A percentile compares a stretch with the other conserved stretches of the same genome.
Evolutionary conservation across 805 yeast species (phyloP).

Genomic region (Limtongozyma cylindracea): DNA sequence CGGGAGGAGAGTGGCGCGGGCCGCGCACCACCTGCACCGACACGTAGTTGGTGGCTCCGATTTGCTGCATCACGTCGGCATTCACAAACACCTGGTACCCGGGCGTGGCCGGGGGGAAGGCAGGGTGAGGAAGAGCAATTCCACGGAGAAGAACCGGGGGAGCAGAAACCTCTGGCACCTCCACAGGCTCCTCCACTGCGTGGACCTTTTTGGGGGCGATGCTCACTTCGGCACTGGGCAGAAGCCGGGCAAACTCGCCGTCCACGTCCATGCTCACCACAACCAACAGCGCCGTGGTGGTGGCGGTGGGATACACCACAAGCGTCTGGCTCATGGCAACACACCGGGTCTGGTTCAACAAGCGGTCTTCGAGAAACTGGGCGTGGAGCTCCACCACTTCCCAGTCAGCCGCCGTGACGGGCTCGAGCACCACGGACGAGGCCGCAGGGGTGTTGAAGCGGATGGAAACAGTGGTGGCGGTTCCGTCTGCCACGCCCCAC

Average conservation of each 20-base stretch:
- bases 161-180: too few species aligned
- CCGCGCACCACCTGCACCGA: too few species aligned
- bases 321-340: conserved; percentile 31
- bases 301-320: conserved; percentile 39
- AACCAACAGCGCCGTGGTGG: conserved; percentile 33
- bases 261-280: conserved; percentile 16
- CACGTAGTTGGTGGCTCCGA: conserved; percentile 16
- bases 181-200: too few species aligned
- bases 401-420: conserved; percentile 64
- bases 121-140: conserved; percentile 25
- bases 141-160: conserved; percentile 23
- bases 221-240: conserved; percentile 42
- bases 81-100: conserved; percentile 20
- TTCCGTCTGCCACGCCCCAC: conserved; percentile 17
- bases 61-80: conserved; percentile 9
- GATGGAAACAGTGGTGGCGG: conserved; percentile 12
- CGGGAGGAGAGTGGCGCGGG: too few species aligned
- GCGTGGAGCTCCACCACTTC: conserved; percentile 74
- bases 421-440: conserved; percentile 49
- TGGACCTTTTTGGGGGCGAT: conserved; percentile 72
- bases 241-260: conserved; percentile 24
- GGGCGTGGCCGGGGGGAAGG: conserved; percentile 4
- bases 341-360: conserved; percentile 62
- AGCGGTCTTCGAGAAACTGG: conserved; percentile 40
- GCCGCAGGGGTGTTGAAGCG: too few species aligned